Conservation (phyloP, 345 rosid genomes). For the Raphanus raphanistrum region DNA sequence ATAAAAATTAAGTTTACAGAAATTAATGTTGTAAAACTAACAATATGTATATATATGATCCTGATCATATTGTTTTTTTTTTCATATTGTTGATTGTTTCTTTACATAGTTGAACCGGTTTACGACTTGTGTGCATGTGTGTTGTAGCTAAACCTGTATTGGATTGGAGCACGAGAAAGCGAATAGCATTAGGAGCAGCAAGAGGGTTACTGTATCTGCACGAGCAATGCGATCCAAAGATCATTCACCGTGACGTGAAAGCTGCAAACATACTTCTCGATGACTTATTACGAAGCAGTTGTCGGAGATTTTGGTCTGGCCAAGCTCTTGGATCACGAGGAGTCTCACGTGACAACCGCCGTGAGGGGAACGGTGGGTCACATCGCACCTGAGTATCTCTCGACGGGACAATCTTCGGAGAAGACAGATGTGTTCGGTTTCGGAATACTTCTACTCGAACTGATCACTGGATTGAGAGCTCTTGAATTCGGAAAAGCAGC, state of each 20-base stretch:
- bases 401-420: constrained; percentile 92
- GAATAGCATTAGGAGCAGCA: constrained; percentile 88
- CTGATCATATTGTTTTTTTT: too few relatives aligned
- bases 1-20: too few relatives aligned
- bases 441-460: constrained; percentile 83
- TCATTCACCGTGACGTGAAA: constrained; percentile 92
- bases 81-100: background rate
- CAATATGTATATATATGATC: too few relatives aligned
- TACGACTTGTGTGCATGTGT: background rate
- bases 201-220: constrained; percentile 92
- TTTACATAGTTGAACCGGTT: constrained; percentile 4
- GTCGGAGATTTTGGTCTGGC: constrained; percentile 98
- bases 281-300: constrained; percentile 75
- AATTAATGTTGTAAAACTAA: too few relatives aligned
- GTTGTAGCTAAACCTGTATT: constrained; percentile 70
- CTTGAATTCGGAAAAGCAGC: constrained; percentile 79
- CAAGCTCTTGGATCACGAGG: constrained; percentile 81
- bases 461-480: constrained; percentile 81
- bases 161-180: constrained; percentile 90
- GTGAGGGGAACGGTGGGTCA: constrained; percentile 97
- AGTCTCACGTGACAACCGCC: constrained; percentile 90
- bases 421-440: constrained; percentile 96
- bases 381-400: constrained; percentile 93
- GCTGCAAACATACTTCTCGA: constrained; percentile 95
- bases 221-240: constrained; percentile 96